A percentile compares a stretch with the other conserved stretches of the same genome.
phyloP scores from a whole-genome alignment of 306 rosid genomes.

The Betula pendula region DNA sequence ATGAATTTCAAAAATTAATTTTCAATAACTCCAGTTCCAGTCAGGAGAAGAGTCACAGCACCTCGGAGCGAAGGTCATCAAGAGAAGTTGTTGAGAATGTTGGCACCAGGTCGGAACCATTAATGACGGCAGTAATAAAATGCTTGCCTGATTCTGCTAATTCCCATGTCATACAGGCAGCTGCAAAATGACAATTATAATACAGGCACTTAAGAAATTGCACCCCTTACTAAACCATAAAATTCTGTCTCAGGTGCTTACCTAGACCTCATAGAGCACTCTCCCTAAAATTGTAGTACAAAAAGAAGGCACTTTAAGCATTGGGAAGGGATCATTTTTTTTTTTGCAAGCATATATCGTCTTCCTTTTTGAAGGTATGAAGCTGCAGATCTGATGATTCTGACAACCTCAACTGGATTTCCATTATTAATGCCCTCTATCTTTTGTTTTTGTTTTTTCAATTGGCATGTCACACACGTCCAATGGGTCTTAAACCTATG shows the following conservation, averaged over 20 bases:
- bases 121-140: constrained; percentile 82
- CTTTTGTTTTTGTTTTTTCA: neutral
- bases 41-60: constrained; percentile 27
- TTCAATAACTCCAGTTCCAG: constrained; percentile 15
- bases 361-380: neutral
- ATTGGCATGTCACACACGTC: neutral
- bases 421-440: neutral
- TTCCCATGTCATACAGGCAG: constrained; percentile 98
- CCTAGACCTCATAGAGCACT: neutral
- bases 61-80: constrained; percentile 96
- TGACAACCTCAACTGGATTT: neutral
- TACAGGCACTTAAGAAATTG: constrained; percentile 15
- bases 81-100: constrained; percentile 88
- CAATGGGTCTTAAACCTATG: neutral
- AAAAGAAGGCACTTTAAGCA: neutral
- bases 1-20: neutral
- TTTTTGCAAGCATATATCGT: no score
- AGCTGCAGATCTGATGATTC: neutral
- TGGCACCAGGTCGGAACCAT: constrained; percentile 96
- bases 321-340: no score
- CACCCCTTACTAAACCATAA: neutral
- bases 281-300: neutral
- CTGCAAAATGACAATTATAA: constrained; percentile 51
- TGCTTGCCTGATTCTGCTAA: constrained; percentile 97
- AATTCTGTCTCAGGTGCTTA: constrained; percentile 2